Evolutionary conservation across 2,329 filamentous ascomycete species (phyloP).

Genomic region (Phaeosphaeriaceae sp.): DNA sequence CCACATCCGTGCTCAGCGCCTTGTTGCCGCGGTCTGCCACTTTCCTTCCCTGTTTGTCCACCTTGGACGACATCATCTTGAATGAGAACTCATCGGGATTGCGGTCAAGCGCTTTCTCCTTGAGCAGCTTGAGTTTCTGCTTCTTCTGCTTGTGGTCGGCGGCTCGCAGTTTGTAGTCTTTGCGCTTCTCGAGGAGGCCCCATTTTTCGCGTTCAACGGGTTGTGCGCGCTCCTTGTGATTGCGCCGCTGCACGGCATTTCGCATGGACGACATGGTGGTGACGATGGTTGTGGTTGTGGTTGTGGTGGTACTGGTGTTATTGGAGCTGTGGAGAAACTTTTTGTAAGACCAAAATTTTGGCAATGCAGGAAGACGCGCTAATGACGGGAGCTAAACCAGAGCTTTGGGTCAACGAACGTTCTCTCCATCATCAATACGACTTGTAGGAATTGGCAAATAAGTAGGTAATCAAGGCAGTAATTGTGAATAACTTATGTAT

Average conservation of each 20-base stretch:
- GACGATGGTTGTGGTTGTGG: slow-evolving; percentile 1
- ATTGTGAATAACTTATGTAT: too few species aligned
- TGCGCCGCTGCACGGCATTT: slow-evolving; percentile 68
- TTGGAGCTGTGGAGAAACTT: neutral
- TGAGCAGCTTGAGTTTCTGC: slow-evolving; percentile 63
- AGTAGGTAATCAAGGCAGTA: too few species aligned
- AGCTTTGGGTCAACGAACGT: too few species aligned
- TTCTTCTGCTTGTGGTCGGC: slow-evolving; percentile 69
- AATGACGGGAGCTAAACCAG: too few species aligned
- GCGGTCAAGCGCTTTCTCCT: slow-evolving; percentile 64
- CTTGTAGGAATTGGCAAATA: too few species aligned
- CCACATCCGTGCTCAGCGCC: slow-evolving; percentile 61
- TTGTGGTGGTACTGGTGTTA: neutral
- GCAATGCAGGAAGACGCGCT: neutral
- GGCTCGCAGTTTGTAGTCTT: slow-evolving; percentile 73
- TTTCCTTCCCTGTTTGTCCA: slow-evolving; percentile 53
- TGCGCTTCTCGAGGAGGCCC: slow-evolving; percentile 95
- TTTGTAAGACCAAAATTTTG: slow-evolving; percentile 5
- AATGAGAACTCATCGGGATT: slow-evolving; percentile 73
- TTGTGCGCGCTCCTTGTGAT: slow-evolving; percentile 90
- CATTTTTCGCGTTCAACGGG: slow-evolving; percentile 82
- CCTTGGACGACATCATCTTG: slow-evolving; percentile 63
- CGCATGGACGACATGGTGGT: slow-evolving; percentile 42
- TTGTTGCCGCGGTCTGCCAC: slow-evolving; percentile 55
- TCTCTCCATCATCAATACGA: too few species aligned